Conservation (phyloP, 495 filamentous ascomycete genomes). For the Geoglossum glabrum region DNA sequence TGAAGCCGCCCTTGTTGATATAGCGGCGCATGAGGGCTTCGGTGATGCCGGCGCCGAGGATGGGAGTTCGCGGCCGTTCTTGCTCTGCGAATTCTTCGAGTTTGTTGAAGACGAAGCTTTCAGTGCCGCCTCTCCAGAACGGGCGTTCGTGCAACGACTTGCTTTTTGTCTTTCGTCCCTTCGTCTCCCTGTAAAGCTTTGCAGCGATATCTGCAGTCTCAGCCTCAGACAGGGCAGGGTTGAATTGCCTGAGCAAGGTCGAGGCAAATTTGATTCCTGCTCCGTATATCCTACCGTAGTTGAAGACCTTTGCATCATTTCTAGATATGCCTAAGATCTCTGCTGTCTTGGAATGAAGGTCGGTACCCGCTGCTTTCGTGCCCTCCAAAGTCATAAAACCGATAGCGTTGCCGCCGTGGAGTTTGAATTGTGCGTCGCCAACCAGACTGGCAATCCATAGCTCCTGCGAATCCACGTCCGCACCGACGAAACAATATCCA, state of each 20-base stretch:
- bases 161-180: conserved; percentile 58
- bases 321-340: conserved; percentile 79
- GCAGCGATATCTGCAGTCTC: conserved; percentile 55
- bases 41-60: conserved; percentile 91
- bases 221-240: conserved; percentile 55
- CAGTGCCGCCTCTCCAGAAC: conserved; percentile 94
- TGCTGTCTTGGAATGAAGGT: conserved; percentile 87
- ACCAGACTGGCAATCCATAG: conserved; percentile 95
- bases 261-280: conserved; percentile 86
- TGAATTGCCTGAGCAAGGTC: conserved; percentile 80
- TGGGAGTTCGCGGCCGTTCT: conserved; percentile 74
- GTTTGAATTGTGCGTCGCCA: conserved; percentile 78
- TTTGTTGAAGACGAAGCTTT: conserved; percentile 95
- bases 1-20: conserved; percentile 75
- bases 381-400: conserved; percentile 99
- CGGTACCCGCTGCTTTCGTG: conserved; percentile 80
- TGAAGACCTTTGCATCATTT: conserved; percentile 94
- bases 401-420: conserved; percentile 90
- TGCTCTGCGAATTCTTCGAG: conserved; percentile 95
- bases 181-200: conserved; percentile 73
- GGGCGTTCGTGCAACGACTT: conserved; percentile 46
- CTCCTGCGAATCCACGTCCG: conserved; percentile 97
- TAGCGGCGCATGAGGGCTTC: conserved; percentile 78
- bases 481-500: conserved; percentile 85
- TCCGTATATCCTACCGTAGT: conserved; percentile 95